Evolutionary conservation across 306 rosid species (phyloP), one percentile per base, ranked within the genome.

Genomic region (Lathyrus sativus): DNA sequence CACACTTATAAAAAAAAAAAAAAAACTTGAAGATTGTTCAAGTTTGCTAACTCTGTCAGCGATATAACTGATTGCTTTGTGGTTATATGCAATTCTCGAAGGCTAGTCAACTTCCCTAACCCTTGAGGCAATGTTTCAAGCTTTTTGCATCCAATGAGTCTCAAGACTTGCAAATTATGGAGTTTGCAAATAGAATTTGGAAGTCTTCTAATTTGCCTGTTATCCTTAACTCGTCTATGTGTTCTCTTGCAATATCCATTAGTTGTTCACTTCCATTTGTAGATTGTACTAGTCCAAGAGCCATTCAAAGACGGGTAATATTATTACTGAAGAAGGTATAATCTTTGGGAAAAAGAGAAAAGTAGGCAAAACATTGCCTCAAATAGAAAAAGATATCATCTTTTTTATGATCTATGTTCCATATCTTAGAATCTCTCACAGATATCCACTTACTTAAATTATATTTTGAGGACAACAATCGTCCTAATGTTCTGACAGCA

Each of bases 101-200:
- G 33, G 50, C 33, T 38, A 0, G 39, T 41, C 33, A 62, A 6
- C 7, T 6, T 5, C 18, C 18, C 49, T 62, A 62, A 2, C 19
- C 67, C 33, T 62, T 11, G 41, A 17, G 67, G 67, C 50, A 62
- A 62, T 18, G 31, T 17, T 62, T 62, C 67, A 62, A 62, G 67
- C 15, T 39, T 5, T 7, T 4, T 18, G 33, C 67, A 62, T 18
- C 33, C 67, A 2, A 1, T 4, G 11, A 62, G 29, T 1, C 2
- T 2, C 35, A 62, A 62, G 9, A 11, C 17, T 62, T 62, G 49
- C 17, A 62, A 62, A 12, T 18, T 62, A 9, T 10, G 11, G 67
- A 62, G 63, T 13, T 57, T 57, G 11, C 2, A 57, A 57, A 29
- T 13, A 7, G 22, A 57, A 57, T 13, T 3, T 2, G 63, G 22